Conservation (phyloP, 2,329 filamentous ascomycete genomes). For the Curvularia verruculosa region DNA sequence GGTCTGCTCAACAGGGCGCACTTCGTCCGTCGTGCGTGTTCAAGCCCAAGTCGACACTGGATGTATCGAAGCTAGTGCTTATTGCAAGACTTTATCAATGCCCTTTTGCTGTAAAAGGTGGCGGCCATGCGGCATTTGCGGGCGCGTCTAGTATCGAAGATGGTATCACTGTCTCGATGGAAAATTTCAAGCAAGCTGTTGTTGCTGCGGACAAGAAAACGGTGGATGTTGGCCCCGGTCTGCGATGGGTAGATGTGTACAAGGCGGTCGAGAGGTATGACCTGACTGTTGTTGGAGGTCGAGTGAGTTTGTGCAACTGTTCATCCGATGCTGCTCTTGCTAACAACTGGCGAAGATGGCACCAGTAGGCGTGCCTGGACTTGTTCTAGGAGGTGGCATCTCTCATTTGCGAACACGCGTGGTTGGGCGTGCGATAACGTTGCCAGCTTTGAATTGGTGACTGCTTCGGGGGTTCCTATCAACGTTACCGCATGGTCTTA, state of each 20-base stretch:
- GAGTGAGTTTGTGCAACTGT: slow-evolving; percentile 5
- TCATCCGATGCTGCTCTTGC: neutral
- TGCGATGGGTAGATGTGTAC: slow-evolving; percentile 40
- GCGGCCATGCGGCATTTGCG: slow-evolving; percentile 50
- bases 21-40: slow-evolving; percentile 33
- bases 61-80: slow-evolving; percentile 23
- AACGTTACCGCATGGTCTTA: slow-evolving; percentile 30
- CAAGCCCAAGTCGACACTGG: slow-evolving; percentile 14
- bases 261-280: slow-evolving; percentile 27
- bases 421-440: slow-evolving; percentile 41
- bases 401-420: slow-evolving; percentile 28
- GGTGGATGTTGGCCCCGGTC: slow-evolving; percentile 33
- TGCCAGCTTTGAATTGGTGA: slow-evolving; percentile 23
- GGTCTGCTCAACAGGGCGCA: slow-evolving; percentile 33
- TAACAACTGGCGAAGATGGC: slow-evolving; percentile 11
- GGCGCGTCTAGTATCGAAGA: slow-evolving; percentile 51
- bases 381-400: slow-evolving; percentile 36
- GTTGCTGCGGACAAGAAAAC: slow-evolving; percentile 34
- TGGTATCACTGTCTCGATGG: slow-evolving; percentile 53
- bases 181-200: slow-evolving; percentile 33
- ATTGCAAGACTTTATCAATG: slow-evolving; percentile 26
- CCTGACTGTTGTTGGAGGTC: slow-evolving; percentile 35
- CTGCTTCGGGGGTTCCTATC: slow-evolving; percentile 21
- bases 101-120: slow-evolving; percentile 52
- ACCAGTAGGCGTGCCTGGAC: slow-evolving; percentile 37